Conservation (phyloP, 2,329 filamentous ascomycete genomes). For the Myriosclerotinia duriaeana region DNA sequence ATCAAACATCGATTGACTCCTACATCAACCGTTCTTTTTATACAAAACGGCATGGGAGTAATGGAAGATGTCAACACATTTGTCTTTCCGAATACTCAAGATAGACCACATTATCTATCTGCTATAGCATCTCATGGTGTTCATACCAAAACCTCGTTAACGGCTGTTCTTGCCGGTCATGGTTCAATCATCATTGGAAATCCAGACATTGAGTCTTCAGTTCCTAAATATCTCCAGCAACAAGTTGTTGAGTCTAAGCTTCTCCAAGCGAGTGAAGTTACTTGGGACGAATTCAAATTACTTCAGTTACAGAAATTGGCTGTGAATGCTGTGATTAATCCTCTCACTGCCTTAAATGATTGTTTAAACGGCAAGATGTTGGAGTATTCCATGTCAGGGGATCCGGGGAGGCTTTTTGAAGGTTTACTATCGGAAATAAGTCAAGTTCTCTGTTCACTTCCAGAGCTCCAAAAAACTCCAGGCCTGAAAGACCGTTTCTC, state of each 20-base stretch:
- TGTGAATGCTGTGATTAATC: slow-evolving; percentile 78
- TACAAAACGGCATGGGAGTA: slow-evolving; percentile 84
- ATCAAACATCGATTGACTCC: slow-evolving; percentile 62
- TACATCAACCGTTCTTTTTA: slow-evolving; percentile 72
- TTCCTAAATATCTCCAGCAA: slow-evolving; percentile 31
- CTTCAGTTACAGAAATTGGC: slow-evolving; percentile 85
- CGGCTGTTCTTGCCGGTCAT: slow-evolving; percentile 52
- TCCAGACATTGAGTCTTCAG: background rate
- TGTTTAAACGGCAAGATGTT: slow-evolving; percentile 72
- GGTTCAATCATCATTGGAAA: slow-evolving; percentile 50
- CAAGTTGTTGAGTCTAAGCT: slow-evolving; percentile 47
- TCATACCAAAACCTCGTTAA: slow-evolving; percentile 51
- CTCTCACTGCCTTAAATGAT: slow-evolving; percentile 75
- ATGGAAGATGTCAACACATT: slow-evolving; percentile 58
- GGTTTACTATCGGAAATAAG: slow-evolving; percentile 60
- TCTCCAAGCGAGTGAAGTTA: slow-evolving; percentile 46
- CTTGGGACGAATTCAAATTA: slow-evolving; percentile 50
- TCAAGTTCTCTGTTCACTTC: slow-evolving; percentile 59
- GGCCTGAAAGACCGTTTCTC: slow-evolving; percentile 10
- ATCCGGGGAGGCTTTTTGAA: slow-evolving; percentile 50
- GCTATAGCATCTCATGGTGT: slow-evolving; percentile 63
- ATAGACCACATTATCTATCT: slow-evolving; percentile 69
- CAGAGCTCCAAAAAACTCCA: slow-evolving; percentile 21
- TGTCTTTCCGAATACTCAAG: slow-evolving; percentile 57
- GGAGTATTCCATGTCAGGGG: slow-evolving; percentile 44